These are phyloP conservation scores for Cajanus cajan DNA, from an alignment of 306 rosid genomes.

Conservation along the genomic window DNA sequence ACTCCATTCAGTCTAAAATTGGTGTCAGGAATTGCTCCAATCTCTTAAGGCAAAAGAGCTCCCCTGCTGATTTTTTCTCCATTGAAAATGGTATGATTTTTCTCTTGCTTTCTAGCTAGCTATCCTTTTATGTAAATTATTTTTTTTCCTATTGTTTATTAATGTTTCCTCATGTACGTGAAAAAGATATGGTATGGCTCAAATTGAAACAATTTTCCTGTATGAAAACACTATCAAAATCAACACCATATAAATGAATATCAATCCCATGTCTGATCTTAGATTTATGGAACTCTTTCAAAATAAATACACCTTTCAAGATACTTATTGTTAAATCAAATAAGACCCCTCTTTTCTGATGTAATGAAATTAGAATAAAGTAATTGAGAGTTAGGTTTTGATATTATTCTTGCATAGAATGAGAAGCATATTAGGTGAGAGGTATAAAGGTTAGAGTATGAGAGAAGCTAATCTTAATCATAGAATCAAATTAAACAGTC, in stretches of 20 bases:
- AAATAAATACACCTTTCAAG: not conserved
- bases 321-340: not conserved
- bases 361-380: not conserved
- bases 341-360: not conserved
- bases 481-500: not conserved
- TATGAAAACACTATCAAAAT: not conserved
- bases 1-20: slow-evolving; percentile 37
- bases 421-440: not conserved
- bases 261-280: not conserved
- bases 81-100: slow-evolving; percentile 55
- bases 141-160: not conserved
- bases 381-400: not conserved
- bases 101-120: not conserved
- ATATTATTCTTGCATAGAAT: not conserved
- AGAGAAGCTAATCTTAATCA: not conserved
- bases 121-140: not conserved
- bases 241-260: not conserved
- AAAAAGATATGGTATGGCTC: not conserved
- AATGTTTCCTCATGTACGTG: not conserved
- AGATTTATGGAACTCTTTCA: not conserved
- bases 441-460: not conserved
- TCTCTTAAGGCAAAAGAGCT: slow-evolving; percentile 66
- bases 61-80: slow-evolving; percentile 66
- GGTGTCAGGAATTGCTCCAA: slow-evolving; percentile 46
- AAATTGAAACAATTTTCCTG: not conserved